These are phyloP conservation scores for Starmerella floricola DNA, from an alignment of 805 yeast species.

Conservation along the genomic window DNA sequence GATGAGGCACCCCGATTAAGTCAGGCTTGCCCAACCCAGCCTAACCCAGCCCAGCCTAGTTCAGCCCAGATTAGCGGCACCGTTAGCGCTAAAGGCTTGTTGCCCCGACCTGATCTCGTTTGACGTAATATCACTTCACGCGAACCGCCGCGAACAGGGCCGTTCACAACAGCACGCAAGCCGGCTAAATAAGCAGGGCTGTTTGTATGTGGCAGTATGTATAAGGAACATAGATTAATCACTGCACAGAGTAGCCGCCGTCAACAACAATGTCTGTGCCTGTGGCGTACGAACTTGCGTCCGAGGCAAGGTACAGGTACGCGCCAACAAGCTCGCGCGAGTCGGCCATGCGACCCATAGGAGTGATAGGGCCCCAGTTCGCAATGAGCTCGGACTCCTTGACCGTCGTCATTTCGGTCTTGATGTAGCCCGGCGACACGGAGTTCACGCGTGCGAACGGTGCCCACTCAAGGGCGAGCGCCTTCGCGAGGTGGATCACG, in stretches of 20 bases:
- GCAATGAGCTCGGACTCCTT: slow-evolving; percentile 35
- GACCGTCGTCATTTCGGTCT: slow-evolving; percentile 49
- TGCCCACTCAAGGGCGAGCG: slow-evolving; percentile 81
- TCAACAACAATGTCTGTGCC: slow-evolving; percentile 69
- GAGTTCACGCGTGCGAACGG: slow-evolving; percentile 71
- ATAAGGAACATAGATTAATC: not conserved
- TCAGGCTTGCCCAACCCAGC: too few species aligned
- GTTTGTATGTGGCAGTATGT: too few species aligned
- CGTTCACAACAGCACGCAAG: too few species aligned
- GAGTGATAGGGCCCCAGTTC: slow-evolving; percentile 35
- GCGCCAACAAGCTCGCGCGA: slow-evolving; percentile 74
- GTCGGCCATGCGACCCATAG: slow-evolving; percentile 42
- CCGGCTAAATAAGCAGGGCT: too few species aligned
- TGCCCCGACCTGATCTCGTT: too few species aligned
- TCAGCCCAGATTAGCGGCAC: too few species aligned
- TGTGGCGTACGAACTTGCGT: slow-evolving; percentile 68
- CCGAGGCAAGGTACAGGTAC: slow-evolving; percentile 65
- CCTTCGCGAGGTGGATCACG: slow-evolving; percentile 58
- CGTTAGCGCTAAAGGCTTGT: too few species aligned
- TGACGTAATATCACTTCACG: too few species aligned
- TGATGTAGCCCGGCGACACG: slow-evolving; percentile 73
- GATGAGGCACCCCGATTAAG: too few species aligned
- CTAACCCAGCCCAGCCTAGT: too few species aligned
- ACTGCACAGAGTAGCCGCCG: slow-evolving; percentile 52
- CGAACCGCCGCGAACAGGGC: too few species aligned